Evolutionary conservation across 345 rosid genomes (phyloP).

Genomic region (Trapa incisa): DNA sequence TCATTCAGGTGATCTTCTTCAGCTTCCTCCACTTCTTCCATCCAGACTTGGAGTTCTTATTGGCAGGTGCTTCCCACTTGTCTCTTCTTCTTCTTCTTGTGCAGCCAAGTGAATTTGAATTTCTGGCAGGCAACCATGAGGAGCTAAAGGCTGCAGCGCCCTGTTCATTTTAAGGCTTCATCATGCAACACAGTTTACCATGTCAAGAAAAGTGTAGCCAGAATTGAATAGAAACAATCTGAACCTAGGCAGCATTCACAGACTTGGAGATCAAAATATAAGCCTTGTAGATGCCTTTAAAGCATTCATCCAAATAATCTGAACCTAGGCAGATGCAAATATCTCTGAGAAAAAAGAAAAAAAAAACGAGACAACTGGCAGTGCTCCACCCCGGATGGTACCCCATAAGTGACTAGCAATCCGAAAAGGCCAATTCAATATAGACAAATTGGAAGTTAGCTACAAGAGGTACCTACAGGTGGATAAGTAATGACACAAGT

Average conservation of each 20-base stretch:
- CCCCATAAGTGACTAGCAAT: conserved; percentile 94
- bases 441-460: background rate
- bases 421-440: conserved; percentile 21
- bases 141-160: conserved; percentile 63
- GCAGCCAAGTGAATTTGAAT: conserved; percentile 24
- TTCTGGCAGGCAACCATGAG: conserved; percentile 71
- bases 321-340: conserved; percentile 68
- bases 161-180: conserved; percentile 20
- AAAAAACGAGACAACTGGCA: conserved; percentile 71
- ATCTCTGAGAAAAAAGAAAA: conserved; percentile 80
- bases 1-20: conserved; percentile 10
- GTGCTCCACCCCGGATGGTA: conserved; percentile 72
- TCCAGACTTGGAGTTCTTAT: conserved; percentile 13
- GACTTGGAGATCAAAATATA: conserved; percentile 81
- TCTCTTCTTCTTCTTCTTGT: conserved; percentile 30
- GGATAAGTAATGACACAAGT: no score
- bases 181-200: conserved; percentile 12
- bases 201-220: background rate
- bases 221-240: conserved; percentile 29
- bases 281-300: conserved; percentile 85
- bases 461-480: background rate
- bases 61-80: conserved; percentile 8
- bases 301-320: conserved; percentile 74
- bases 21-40: conserved; percentile 21
- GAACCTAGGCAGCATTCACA: conserved; percentile 70